A percentile compares a stretch with the other conserved stretches of the same genome.
These are phyloP conservation scores for Coleophoma crateriformis DNA, from an alignment of 2,329 filamentous ascomycete genomes.

Conservation along the genomic window DNA sequence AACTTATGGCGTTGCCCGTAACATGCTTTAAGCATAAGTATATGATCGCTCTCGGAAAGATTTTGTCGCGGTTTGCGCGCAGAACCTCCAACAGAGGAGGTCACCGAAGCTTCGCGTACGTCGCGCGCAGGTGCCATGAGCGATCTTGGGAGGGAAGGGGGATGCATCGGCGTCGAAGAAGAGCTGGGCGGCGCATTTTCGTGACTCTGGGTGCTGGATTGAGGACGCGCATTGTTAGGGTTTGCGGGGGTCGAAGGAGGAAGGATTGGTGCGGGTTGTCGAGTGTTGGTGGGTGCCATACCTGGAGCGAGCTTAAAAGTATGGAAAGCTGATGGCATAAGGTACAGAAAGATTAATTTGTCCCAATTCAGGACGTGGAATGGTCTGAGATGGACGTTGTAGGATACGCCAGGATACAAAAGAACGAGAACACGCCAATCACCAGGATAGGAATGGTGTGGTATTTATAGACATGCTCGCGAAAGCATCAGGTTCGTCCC, in stretches of 20 bases:
- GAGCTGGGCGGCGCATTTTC: background rate
- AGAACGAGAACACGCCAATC: too few species aligned
- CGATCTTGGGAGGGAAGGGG: slow-evolving; percentile 21
- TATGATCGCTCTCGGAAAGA: slow-evolving; percentile 25
- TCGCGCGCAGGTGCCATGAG: slow-evolving; percentile 24
- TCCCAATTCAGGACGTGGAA: background rate
- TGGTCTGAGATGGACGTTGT: too few species aligned
- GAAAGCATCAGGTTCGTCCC: too few species aligned
- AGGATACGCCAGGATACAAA: too few species aligned
- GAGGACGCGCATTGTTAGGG: slow-evolving; percentile 9
- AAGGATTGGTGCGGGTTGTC: slow-evolving; percentile 17
- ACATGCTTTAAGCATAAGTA: slow-evolving; percentile 25
- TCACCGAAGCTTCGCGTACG: slow-evolving; percentile 22
- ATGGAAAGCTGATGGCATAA: slow-evolving; percentile 22
- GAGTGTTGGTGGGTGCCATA: slow-evolving; percentile 18
- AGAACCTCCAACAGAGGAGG: slow-evolving; percentile 19
- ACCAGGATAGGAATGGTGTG: too few species aligned
- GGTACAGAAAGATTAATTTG: background rate
- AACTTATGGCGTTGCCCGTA: slow-evolving; percentile 22
- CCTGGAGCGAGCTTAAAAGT: slow-evolving; percentile 24
- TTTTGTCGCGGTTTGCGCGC: slow-evolving; percentile 27
- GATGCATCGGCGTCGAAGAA: slow-evolving; percentile 18
- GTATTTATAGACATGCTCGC: too few species aligned
- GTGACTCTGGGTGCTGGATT: background rate
- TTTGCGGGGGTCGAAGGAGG: slow-evolving; percentile 21